Conservation (phyloP, 805 yeast species). For the Kodamaea hsintzibuensis region DNA sequence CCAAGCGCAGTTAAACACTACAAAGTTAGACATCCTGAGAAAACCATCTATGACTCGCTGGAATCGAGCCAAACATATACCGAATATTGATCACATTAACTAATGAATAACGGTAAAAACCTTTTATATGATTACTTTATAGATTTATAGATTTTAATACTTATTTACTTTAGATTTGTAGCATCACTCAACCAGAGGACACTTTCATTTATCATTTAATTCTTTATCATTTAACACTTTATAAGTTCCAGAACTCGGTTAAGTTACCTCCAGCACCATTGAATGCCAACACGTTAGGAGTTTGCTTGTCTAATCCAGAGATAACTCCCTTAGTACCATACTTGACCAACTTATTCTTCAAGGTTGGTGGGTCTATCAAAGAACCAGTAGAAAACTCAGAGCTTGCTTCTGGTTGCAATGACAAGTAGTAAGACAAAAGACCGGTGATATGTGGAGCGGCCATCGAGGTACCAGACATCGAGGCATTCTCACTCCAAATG, state of each 20-base stretch:
- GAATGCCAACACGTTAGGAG: slow-evolving; percentile 75
- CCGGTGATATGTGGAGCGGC: slow-evolving; percentile 98
- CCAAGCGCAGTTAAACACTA: slow-evolving; percentile 32
- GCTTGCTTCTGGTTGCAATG: slow-evolving; percentile 75
- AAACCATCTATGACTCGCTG: background rate
- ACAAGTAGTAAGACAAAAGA: slow-evolving; percentile 81
- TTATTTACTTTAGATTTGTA: background rate
- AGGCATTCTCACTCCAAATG: slow-evolving; percentile 77
- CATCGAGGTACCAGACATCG: slow-evolving; percentile 95
- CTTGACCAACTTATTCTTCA: slow-evolving; percentile 73
- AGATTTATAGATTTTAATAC: background rate
- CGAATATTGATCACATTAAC: background rate
- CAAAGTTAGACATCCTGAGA: slow-evolving; percentile 1
- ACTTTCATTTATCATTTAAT: background rate
- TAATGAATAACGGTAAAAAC: background rate
- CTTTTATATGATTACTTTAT: background rate
- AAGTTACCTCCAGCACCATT: slow-evolving; percentile 81
- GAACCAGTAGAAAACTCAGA: slow-evolving; percentile 59
- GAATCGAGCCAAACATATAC: background rate
- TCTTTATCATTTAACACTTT: too few relatives aligned
- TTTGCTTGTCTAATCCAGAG: slow-evolving; percentile 57
- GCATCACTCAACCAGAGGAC: background rate
- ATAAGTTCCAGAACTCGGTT: slow-evolving; percentile 57
- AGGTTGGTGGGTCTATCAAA: slow-evolving; percentile 66
- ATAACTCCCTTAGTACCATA: slow-evolving; percentile 64